Evolutionary conservation across 805 yeast genomes (phyloP).

Genomic region (Candida vartiovaarae): DNA sequence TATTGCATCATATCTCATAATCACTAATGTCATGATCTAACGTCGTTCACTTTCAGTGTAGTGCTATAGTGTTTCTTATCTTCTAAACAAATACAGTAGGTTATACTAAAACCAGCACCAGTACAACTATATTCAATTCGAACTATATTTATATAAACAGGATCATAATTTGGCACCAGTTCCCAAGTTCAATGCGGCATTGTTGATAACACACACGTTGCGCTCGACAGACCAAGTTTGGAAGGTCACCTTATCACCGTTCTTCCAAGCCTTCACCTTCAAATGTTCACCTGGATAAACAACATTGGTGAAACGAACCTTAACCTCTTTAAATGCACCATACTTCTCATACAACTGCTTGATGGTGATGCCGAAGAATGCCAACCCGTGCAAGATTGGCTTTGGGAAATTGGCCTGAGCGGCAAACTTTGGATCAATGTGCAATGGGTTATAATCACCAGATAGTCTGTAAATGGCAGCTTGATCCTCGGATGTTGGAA

Average conservation of each 20-base stretch:
- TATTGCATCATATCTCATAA: too few relatives aligned
- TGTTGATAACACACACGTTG: constrained; percentile 69
- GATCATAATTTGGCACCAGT: constrained; percentile 13
- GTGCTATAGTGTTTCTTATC: too few relatives aligned
- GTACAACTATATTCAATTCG: too few relatives aligned
- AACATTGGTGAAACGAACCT: constrained; percentile 83
- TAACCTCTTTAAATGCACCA: constrained; percentile 78
- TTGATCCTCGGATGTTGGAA: constrained; percentile 58
- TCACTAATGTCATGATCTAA: too few relatives aligned
- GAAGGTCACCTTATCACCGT: constrained; percentile 57
- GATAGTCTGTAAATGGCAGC: constrained; percentile 88
- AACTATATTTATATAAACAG: neutral
- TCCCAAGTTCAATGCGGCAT: constrained; percentile 71
- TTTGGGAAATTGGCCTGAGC: constrained; percentile 74
- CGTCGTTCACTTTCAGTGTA: too few relatives aligned
- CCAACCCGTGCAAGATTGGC: constrained; percentile 92
- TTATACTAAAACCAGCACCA: too few relatives aligned
- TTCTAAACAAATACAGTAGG: too few relatives aligned
- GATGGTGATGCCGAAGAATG: constrained; percentile 76
- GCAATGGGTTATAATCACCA: constrained; percentile 94
- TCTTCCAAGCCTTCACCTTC: constrained; percentile 78
- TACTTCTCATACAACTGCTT: constrained; percentile 71
- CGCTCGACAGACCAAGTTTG: constrained; percentile 79
- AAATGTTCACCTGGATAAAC: constrained; percentile 94
- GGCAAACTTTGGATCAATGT: constrained; percentile 89